A percentile compares a stretch with the other conserved stretches of the same genome.
Conservation (phyloP, 2,329 filamentous ascomycete species). For the Paracamarosporium sp. region DNA sequence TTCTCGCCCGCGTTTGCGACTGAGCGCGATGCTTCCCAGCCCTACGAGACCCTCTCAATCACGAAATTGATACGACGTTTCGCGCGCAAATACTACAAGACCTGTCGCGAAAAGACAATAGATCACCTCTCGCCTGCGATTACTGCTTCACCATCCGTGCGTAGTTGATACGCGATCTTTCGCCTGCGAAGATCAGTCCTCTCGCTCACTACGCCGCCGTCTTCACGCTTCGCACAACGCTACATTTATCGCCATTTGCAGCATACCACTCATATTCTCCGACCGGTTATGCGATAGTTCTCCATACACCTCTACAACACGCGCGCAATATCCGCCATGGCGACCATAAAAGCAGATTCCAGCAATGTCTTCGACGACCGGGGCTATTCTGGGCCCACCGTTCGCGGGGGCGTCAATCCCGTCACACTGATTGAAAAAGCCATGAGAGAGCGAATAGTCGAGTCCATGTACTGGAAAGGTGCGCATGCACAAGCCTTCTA, state of each 20-base stretch:
- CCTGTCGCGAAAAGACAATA: background rate
- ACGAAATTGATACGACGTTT: background rate
- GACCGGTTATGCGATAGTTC: conserved; percentile 7
- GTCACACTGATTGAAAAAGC: conserved; percentile 96
- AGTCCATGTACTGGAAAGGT: conserved; percentile 98
- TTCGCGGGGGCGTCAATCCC: conserved; percentile 84
- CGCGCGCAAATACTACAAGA: background rate
- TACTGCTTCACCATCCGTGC: background rate
- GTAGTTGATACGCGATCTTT: background rate
- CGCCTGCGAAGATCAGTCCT: background rate
- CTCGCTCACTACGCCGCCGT: background rate
- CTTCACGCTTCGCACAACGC: background rate
- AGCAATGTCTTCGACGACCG: conserved; percentile 83
- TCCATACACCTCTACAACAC: background rate
- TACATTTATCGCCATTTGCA: background rate
- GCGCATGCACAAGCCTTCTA: too few species aligned
- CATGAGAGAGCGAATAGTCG: conserved; percentile 92
- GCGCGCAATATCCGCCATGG: conserved; percentile 19
- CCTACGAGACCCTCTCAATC: too few species aligned
- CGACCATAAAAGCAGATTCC: conserved; percentile 76
- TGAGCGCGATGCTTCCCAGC: background rate
- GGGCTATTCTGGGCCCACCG: conserved; percentile 76
- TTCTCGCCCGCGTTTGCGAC: background rate
- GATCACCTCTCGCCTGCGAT: background rate
- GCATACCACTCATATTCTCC: background rate